These are phyloP conservation scores for Ostreobium quekettii DNA, from an alignment of 139 green algal genomes.

Conservation along the genomic window DNA sequence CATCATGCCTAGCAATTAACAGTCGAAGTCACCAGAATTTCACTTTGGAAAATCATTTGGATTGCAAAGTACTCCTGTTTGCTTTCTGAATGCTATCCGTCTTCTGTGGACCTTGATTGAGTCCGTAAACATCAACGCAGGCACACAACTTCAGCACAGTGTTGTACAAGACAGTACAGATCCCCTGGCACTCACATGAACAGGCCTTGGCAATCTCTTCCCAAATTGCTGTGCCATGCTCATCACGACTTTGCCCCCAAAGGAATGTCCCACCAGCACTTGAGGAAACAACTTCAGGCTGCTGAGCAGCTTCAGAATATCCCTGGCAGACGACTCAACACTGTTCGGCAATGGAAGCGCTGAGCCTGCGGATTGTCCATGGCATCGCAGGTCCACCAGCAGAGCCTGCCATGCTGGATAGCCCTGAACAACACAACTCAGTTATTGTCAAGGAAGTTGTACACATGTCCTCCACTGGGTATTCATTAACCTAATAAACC, in stretches of 20 bases:
- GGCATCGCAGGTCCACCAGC: constrained; percentile 85
- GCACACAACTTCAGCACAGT: not conserved
- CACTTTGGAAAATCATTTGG: too few species aligned
- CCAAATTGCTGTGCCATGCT: constrained; percentile 83
- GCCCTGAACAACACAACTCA: constrained; percentile 36
- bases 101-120: not conserved
- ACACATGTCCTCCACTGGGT: too few species aligned
- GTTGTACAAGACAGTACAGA: not conserved
- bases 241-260: constrained; percentile 89
- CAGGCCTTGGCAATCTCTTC: constrained; percentile 55
- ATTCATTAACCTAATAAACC: too few species aligned
- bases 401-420: constrained; percentile 83
- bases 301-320: constrained; percentile 66
- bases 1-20: too few species aligned
- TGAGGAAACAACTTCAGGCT: constrained; percentile 73
- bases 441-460: too few species aligned
- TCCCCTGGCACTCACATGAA: constrained; percentile 47
- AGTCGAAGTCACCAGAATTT: too few species aligned
- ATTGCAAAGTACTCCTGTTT: not conserved
- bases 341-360: constrained; percentile 32
- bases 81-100: not conserved
- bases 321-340: constrained; percentile 54
- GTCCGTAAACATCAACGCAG: not conserved
- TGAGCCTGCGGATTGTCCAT: constrained; percentile 65
- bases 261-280: constrained; percentile 84